A percentile compares a stretch with the other conserved stretches of the same genome.
Evolutionary conservation across 345 rosid species (phyloP).

Genomic region (Xanthoceras sorbifolium): DNA sequence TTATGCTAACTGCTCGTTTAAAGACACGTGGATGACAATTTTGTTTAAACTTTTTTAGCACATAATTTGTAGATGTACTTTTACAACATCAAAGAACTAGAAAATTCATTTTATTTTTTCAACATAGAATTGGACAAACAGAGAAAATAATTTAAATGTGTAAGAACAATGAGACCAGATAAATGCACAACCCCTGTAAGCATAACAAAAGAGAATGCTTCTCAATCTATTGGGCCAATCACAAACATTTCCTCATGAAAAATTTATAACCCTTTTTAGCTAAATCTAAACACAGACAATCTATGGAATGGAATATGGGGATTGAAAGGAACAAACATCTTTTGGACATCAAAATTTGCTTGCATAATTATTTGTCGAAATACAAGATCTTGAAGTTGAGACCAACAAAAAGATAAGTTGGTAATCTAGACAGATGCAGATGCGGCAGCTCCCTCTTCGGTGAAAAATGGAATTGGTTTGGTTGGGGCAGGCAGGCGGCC

Average conservation of each 20-base stretch:
- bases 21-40: too few species aligned
- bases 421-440: conserved; percentile 33
- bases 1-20: too few species aligned
- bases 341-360: conserved; percentile 6
- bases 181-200: background rate
- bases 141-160: too few species aligned
- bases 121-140: too few species aligned
- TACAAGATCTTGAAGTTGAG: conserved; percentile 9
- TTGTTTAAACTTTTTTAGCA: too few species aligned
- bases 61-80: too few species aligned
- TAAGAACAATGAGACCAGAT: too few species aligned
- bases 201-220: background rate
- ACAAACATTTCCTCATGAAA: background rate
- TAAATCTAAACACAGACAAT: conserved; percentile 1
- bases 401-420: background rate
- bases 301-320: background rate
- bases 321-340: background rate
- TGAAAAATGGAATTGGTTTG: conserved; percentile 72
- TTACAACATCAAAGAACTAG: too few species aligned
- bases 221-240: background rate
- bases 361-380: background rate
- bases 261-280: background rate
- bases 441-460: conserved; percentile 39
- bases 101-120: too few species aligned
- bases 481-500: conserved; percentile 92